Evolutionary conservation across 805 yeast genomes (phyloP).

Genomic region (Candida coleopterorum): DNA sequence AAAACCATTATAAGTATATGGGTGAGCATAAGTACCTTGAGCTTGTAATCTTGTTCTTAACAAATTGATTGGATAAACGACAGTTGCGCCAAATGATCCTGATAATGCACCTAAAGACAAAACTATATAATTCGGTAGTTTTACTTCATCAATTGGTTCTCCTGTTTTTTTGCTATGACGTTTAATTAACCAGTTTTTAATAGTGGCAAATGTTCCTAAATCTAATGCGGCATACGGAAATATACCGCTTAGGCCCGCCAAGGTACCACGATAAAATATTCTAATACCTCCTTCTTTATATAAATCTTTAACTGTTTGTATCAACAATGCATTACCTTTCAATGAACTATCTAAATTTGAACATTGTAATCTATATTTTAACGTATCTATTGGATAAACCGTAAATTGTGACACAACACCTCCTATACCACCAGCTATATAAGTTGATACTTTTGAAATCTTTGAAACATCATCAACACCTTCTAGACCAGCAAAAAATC

Average conservation of each 20-base stretch:
- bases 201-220: constrained; percentile 84
- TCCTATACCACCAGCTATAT: constrained; percentile 92
- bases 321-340: constrained; percentile 57
- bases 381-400: constrained; percentile 92
- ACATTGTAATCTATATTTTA: constrained; percentile 91
- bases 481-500: constrained; percentile 66
- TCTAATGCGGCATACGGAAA: constrained; percentile 98
- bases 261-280: constrained; percentile 80
- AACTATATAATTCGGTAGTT: constrained; percentile 73
- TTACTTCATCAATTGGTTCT: constrained; percentile 60
- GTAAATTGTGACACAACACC: constrained; percentile 91
- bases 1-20: constrained; percentile 76
- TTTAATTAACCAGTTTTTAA: constrained; percentile 70
- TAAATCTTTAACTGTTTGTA: constrained; percentile 71
- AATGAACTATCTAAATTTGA: constrained; percentile 65
- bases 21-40: constrained; percentile 96
- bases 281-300: constrained; percentile 72
- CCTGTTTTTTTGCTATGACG: constrained; percentile 53
- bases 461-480: constrained; percentile 68
- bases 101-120: constrained; percentile 90
- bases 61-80: constrained; percentile 89
- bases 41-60: constrained; percentile 94
- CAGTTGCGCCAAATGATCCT: constrained; percentile 93
- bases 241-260: constrained; percentile 91
- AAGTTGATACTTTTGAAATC: constrained; percentile 73